Evolutionary conservation across 768 basidiomycete species (phyloP), one percentile per base, ranked within the genome.

Genomic region (Neoboletus brunneissimus): DNA sequence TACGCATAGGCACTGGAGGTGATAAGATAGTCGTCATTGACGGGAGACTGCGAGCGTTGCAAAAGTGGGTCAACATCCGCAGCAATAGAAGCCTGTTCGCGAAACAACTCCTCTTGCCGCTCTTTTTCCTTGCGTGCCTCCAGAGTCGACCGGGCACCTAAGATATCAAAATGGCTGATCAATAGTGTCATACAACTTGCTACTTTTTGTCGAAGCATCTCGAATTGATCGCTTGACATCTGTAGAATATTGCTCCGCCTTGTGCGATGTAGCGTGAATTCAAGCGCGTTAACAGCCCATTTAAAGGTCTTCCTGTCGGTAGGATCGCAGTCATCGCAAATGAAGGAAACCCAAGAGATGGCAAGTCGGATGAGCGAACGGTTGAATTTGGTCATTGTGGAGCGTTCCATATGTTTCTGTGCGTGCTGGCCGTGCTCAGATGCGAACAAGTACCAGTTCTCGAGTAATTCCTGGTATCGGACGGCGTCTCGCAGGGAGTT

Each of bases 311-410:
- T 90, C 55, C 93, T 83, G 71, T 98, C 95, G 34, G 91, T 89
- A 9, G 95, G 94, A 64, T 97, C 91, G 75, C 97, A 99, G 64
- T 95, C 92, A 67, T 98, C 94, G 74, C 94, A 97, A 60, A 98
- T 96, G 78, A 99, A 98, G 43, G 94, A 88, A 34, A 98, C 92
- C 96, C 96, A 99, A 13, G 91, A 89, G 64, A 98, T 98, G 11
- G 95, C 93, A 51, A 98, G 82, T 57, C 86, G 88, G 72, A 95
- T 88, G 34, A 98, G 79, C 4, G 89, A 79, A 8, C 88, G 83
- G 67, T 90, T 89, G 73, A 97, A 96, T 61, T 88, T 87, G 62
- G 81, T 75, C 51, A 87, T 70, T 0, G 84, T 78, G 0, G 82
- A 67, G 16, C 81, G 81, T 63, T 96, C 94, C 87, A 97, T 91